Percentiles rank a stretch among this genome's conserved stretches.
phyloP scores from a whole-genome alignment of 495 filamentous ascomycete species.

The Trichocladium antarcticum region DNA sequence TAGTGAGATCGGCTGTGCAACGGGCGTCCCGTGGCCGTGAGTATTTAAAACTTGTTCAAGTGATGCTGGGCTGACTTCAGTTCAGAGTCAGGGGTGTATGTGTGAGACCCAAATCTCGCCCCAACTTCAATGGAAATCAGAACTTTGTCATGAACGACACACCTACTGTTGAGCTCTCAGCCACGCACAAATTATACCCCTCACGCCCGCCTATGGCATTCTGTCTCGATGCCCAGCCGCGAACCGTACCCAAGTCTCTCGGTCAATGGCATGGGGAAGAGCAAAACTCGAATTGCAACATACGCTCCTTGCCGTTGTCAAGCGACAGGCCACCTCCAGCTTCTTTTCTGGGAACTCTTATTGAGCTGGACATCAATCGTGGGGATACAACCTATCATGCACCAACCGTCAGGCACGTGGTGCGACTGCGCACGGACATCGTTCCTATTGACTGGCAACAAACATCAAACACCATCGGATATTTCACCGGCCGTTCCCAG shows the following conservation, averaged over 20 bases:
- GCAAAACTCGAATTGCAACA: background rate
- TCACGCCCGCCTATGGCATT: too few relatives aligned
- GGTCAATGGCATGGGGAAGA: background rate
- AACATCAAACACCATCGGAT: background rate
- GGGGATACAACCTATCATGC: background rate
- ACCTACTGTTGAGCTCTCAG: too few relatives aligned
- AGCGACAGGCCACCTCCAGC: background rate
- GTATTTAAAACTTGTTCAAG: too few relatives aligned
- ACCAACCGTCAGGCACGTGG: background rate
- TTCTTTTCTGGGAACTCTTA: slow-evolving; percentile 10
- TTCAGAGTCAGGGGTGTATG: background rate
- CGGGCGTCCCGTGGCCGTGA: too few relatives aligned
- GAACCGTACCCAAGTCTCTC: background rate
- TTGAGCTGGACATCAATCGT: background rate
- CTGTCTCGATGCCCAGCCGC: too few relatives aligned
- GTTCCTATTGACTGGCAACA: background rate
- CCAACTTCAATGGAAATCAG: background rate
- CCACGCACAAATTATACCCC: too few relatives aligned
- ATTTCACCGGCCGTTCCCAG: slow-evolving; percentile 6
- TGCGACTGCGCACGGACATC: slow-evolving; percentile 8
- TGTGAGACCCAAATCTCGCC: background rate
- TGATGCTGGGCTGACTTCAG: background rate
- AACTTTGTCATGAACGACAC: too few relatives aligned
- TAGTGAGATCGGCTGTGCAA: too few relatives aligned
- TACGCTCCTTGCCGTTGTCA: background rate